A percentile compares a stretch with the other conserved stretches of the same genome.
phyloP scores from a whole-genome alignment of 495 filamentous ascomycete genomes.

The Filosporella fistucella region DNA sequence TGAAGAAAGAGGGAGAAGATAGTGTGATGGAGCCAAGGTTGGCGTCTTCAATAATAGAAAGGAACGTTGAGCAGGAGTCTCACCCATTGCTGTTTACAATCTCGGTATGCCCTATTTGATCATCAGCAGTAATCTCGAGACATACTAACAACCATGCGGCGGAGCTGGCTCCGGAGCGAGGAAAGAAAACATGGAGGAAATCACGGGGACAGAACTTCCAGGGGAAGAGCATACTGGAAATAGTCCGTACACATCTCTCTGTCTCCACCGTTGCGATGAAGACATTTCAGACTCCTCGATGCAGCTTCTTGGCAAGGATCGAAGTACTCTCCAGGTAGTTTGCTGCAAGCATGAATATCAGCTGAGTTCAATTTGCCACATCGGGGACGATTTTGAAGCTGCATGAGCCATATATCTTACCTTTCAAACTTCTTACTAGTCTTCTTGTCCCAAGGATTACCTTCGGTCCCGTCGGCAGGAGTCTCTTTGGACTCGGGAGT shows the following conservation, averaged over 20 bases:
- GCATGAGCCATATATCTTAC: constrained; percentile 27
- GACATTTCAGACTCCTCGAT: constrained; percentile 73
- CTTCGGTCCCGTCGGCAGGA: background rate
- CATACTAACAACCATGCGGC: background rate
- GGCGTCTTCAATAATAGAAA: too few relatives aligned
- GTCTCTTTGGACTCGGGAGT: constrained; percentile 8
- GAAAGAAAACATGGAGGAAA: too few relatives aligned
- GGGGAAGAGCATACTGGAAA: constrained; percentile 69
- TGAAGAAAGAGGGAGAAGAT: background rate
- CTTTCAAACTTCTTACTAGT: constrained; percentile 40
- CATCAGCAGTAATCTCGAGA: constrained; percentile 1
- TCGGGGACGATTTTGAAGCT: background rate
- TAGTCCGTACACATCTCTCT: constrained; percentile 86
- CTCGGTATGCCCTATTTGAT: constrained; percentile 71
- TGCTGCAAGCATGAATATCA: constrained; percentile 53
- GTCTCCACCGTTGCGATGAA: constrained; percentile 82
- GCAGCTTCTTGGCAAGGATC: constrained; percentile 97
- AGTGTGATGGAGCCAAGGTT: background rate
- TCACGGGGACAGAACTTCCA: too few relatives aligned
- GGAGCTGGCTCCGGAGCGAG: too few relatives aligned
- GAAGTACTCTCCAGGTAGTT: constrained; percentile 77
- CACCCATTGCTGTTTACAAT: constrained; percentile 94
- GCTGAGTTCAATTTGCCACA: background rate
- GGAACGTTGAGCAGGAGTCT: too few relatives aligned
- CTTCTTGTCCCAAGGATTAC: constrained; percentile 20